These are phyloP conservation scores for Thermoascus crustaceus DNA, from an alignment of 2,329 filamentous ascomycete genomes.

Conservation along the genomic window DNA sequence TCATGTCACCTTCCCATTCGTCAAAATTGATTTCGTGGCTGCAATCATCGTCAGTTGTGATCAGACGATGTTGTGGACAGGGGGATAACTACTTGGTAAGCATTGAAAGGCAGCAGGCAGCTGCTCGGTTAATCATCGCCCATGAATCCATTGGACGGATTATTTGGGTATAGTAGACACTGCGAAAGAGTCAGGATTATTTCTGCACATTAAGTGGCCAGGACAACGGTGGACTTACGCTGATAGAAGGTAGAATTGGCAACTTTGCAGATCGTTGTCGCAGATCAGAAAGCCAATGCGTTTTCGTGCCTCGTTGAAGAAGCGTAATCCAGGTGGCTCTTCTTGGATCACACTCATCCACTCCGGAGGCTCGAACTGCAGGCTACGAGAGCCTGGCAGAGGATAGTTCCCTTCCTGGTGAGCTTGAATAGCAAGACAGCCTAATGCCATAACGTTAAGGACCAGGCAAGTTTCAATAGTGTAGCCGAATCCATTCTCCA, in stretches of 20 bases:
- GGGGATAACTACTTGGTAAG: slow-evolving; percentile 33
- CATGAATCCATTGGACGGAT: slow-evolving; percentile 48
- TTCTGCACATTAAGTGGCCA: too few relatives aligned
- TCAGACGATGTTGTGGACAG: not conserved
- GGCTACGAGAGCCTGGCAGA: slow-evolving; percentile 29
- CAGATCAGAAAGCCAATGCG: slow-evolving; percentile 46
- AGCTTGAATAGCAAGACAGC: slow-evolving; percentile 42
- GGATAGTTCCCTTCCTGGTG: slow-evolving; percentile 44
- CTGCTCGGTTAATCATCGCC: slow-evolving; percentile 46
- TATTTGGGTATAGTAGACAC: slow-evolving; percentile 44
- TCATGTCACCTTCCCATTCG: slow-evolving; percentile 49
- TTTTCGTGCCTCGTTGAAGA: slow-evolving; percentile 48
- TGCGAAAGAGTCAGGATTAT: too few relatives aligned
- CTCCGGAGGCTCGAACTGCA: slow-evolving; percentile 28
- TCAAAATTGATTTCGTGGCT: slow-evolving; percentile 38
- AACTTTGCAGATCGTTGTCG: slow-evolving; percentile 43
- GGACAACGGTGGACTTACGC: slow-evolving; percentile 26
- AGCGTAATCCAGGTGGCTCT: slow-evolving; percentile 41
- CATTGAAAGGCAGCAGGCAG: slow-evolving; percentile 42
- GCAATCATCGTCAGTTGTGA: slow-evolving; percentile 7
- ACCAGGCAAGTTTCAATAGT: slow-evolving; percentile 47
- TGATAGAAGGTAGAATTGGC: slow-evolving; percentile 46
- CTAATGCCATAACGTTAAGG: slow-evolving; percentile 44
- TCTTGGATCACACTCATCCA: slow-evolving; percentile 31
- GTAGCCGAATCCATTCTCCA: slow-evolving; percentile 44